phyloP scores from a whole-genome alignment of 1,284 basidiomycete species.

The Ganoderma leucocontextum region DNA sequence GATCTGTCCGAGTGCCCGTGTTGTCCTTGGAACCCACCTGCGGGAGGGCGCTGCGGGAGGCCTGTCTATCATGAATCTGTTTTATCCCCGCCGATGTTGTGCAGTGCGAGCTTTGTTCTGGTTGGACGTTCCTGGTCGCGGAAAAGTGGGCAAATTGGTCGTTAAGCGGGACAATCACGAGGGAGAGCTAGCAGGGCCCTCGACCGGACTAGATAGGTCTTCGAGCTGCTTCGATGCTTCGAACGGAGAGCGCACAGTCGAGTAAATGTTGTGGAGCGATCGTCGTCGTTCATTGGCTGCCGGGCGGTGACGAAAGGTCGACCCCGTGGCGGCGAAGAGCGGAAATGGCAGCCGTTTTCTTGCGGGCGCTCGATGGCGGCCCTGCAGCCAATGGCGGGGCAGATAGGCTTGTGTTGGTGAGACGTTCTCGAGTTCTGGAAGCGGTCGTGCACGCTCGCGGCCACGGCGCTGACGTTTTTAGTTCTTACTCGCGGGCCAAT shows the following conservation, averaged over 20 bases:
- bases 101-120: background rate
- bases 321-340: background rate
- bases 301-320: conserved; percentile 4
- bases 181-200: background rate
- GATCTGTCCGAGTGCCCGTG: conserved; percentile 2
- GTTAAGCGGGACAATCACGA: conserved; percentile 1
- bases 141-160: background rate
- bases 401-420: background rate
- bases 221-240: background rate
- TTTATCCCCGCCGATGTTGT: background rate
- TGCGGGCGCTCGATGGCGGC: background rate
- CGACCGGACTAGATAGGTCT: conserved; percentile 6
- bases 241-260: conserved; percentile 5
- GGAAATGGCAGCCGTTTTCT: conserved; percentile 3
- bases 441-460: conserved; percentile 2
- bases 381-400: conserved; percentile 3
- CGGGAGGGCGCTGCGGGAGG: background rate
- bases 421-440: conserved; percentile 4
- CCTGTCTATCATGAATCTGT: background rate
- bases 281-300: background rate
- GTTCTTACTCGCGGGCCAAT: conserved; percentile 3
- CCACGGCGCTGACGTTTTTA: conserved; percentile 6
- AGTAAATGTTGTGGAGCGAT: conserved; percentile 3
- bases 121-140: background rate
- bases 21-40: background rate